These are phyloP conservation scores for Thermomyces lanuginosus DNA, from an alignment of 2,329 filamentous ascomycete species.

Conservation along the genomic window DNA sequence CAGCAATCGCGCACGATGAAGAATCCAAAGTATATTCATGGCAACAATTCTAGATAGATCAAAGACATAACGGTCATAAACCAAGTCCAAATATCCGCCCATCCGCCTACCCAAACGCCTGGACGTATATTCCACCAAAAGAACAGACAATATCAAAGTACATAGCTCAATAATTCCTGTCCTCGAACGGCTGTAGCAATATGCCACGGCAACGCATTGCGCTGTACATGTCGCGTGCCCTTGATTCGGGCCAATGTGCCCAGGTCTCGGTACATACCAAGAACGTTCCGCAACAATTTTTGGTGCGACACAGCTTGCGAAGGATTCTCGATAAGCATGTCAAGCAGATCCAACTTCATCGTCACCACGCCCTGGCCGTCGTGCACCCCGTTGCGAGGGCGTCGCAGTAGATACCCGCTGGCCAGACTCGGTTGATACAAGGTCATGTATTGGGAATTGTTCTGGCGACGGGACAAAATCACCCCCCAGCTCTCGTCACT, in stretches of 20 bases:
- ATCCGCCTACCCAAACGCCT: conserved; percentile 1
- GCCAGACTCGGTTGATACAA: conserved; percentile 27
- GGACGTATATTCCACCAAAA: background rate
- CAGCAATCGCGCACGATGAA: no score
- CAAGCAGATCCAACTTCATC: conserved; percentile 28
- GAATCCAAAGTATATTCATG: no score
- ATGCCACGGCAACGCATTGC: conserved; percentile 33
- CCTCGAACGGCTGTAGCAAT: conserved; percentile 29
- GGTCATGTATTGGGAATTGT: conserved; percentile 24
- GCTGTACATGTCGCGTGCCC: conserved; percentile 25
- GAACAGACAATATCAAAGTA: conserved; percentile 15
- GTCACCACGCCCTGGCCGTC: conserved; percentile 26
- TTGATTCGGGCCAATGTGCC: conserved; percentile 26
- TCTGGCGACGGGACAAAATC: conserved; percentile 35
- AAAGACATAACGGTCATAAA: no score
- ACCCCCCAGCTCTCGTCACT: conserved; percentile 45
- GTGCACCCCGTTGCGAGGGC: conserved; percentile 24
- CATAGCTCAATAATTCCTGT: conserved; percentile 26
- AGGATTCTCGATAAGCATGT: no score
- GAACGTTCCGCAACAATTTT: conserved; percentile 23
- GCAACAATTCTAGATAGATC: no score
- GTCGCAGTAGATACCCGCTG: conserved; percentile 33
- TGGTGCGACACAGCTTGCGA: conserved; percentile 25
- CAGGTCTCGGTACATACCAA: conserved; percentile 31
- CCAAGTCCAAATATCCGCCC: background rate